These are phyloP conservation scores for Claviceps arundinis DNA, from an alignment of 2,329 filamentous ascomycete species.

Conservation along the genomic window DNA sequence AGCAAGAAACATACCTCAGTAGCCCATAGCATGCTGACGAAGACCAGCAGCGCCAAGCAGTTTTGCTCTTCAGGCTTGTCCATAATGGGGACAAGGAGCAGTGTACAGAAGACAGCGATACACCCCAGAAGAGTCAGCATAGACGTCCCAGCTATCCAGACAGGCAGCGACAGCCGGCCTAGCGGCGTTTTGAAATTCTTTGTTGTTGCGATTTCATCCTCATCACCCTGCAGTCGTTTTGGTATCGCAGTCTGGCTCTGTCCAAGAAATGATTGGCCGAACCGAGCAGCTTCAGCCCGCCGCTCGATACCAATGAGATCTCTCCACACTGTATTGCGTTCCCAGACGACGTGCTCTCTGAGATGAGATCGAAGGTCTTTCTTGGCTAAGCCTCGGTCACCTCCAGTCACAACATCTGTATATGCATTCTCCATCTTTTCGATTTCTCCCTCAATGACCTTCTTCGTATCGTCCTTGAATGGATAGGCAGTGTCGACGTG, in stretches of 20 bases:
- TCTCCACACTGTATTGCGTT: conserved; percentile 95
- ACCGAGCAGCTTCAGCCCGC: conserved; percentile 83
- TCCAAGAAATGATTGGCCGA: conserved; percentile 75
- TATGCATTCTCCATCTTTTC: conserved; percentile 65
- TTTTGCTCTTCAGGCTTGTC: conserved; percentile 84
- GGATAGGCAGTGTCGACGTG: conserved; percentile 68
- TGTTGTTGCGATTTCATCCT: conserved; percentile 44
- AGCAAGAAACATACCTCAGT: conserved; percentile 54
- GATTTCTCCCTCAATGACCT: conserved; percentile 58
- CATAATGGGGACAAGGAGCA: conserved; percentile 73
- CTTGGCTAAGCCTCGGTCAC: conserved; percentile 62
- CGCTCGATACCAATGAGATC: conserved; percentile 98
- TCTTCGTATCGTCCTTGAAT: conserved; percentile 62
- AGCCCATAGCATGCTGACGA: conserved; percentile 90
- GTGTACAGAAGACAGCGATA: conserved; percentile 55
- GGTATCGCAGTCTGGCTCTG: conserved; percentile 54
- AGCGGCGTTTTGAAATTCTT: conserved; percentile 69
- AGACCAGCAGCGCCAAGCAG: conserved; percentile 82
- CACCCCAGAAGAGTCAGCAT: conserved; percentile 65
- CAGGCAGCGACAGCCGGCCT: conserved; percentile 60
- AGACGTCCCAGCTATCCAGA: conserved; percentile 72
- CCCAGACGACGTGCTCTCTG: conserved; percentile 95
- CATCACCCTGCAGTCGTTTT: conserved; percentile 73
- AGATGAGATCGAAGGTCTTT: conserved; percentile 82
- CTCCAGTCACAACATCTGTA: conserved; percentile 67